Conservation (phyloP, 1,284 basidiomycete genomes). For the Heimioporus retisporus region DNA sequence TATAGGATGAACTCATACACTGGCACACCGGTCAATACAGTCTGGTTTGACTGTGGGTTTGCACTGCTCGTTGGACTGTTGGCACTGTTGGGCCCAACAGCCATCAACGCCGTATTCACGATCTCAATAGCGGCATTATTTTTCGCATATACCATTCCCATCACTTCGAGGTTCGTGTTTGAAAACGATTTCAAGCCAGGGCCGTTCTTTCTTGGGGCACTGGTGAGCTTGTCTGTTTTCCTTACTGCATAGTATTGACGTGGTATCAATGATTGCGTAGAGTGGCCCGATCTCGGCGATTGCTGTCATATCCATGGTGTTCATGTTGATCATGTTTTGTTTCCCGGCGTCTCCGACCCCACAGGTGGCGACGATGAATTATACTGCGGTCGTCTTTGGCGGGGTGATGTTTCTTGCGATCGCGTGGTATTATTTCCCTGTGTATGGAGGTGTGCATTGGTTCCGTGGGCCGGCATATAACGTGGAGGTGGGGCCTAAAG, state of each 20-base stretch:
- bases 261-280: conserved; percentile 17
- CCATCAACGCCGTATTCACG: conserved; percentile 43
- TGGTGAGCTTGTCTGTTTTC: conserved; percentile 24
- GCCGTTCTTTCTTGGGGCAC: conserved; percentile 46
- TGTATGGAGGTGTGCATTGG: conserved; percentile 35
- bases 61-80: conserved; percentile 42
- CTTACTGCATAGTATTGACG: background rate
- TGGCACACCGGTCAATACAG: conserved; percentile 44
- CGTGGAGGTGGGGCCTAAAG: background rate
- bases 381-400: conserved; percentile 41
- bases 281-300: conserved; percentile 35
- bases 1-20: conserved; percentile 38
- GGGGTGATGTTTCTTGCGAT: conserved; percentile 33
- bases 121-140: conserved; percentile 28
- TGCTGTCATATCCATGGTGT: conserved; percentile 39
- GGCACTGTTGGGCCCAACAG: conserved; percentile 34
- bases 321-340: conserved; percentile 41
- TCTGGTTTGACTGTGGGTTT: conserved; percentile 37
- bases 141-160: conserved; percentile 36
- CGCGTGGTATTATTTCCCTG: conserved; percentile 37
- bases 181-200: conserved; percentile 41
- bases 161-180: conserved; percentile 36
- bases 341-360: conserved; percentile 34
- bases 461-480: conserved; percentile 32
- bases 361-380: conserved; percentile 38